Percentiles rank a stretch among this genome's conserved stretches.
These are phyloP conservation scores for Populus davidiana DNA, from an alignment of 345 rosid species.

Conservation along the genomic window DNA sequence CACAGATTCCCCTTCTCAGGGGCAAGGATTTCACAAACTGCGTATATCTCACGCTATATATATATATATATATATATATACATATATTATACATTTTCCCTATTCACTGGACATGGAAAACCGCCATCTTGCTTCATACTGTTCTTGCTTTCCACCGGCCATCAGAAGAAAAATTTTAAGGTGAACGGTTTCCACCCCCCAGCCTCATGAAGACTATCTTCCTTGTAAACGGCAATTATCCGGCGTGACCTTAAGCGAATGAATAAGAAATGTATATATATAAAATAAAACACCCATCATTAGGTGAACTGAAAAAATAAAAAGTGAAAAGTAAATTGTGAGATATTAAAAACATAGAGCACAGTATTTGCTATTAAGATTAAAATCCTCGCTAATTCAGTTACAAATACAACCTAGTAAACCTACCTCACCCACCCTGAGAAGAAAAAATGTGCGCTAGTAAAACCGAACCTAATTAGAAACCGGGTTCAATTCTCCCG, in stretches of 20 bases:
- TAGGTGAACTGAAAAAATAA: neutral
- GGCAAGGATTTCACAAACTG: neutral
- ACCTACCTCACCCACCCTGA: slow-evolving; percentile 35
- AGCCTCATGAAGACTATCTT: too few species aligned
- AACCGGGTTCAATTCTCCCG: slow-evolving; percentile 17
- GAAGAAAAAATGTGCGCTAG: slow-evolving; percentile 18
- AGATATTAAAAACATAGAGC: neutral
- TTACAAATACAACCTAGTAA: slow-evolving; percentile 27
- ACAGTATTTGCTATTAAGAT: neutral
- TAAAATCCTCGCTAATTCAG: slow-evolving; percentile 24
- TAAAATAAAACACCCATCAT: too few species aligned
- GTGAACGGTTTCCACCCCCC: slow-evolving; percentile 18
- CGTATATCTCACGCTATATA: slow-evolving; percentile 20
- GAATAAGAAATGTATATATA: too few species aligned
- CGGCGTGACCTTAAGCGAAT: too few species aligned
- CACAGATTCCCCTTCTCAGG: neutral
- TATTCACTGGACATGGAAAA: too few species aligned
- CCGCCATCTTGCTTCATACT: slow-evolving; percentile 19
- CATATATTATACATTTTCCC: too few species aligned
- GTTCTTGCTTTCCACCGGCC: slow-evolving; percentile 42
- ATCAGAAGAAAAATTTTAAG: neutral
- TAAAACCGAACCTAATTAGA: slow-evolving; percentile 14
- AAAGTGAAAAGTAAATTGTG: neutral
- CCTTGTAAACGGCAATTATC: too few species aligned
- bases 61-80: too few species aligned